Base-by-base conservation (phyloP, 1,139 yeast genomes). In the Torulaspora globosa region DNA sequence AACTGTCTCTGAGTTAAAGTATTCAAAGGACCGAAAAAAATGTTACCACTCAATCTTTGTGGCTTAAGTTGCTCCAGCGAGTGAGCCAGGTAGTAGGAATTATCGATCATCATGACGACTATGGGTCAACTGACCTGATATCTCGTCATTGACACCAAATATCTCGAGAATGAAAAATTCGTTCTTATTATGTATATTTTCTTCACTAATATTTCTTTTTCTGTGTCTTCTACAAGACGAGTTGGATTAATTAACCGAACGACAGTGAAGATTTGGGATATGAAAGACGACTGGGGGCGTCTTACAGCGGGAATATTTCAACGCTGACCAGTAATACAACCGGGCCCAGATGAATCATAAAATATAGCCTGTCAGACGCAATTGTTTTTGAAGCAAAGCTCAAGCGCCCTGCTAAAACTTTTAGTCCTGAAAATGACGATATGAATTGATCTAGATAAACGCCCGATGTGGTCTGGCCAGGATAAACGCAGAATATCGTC, bases 21-120 rank as follows among this genome's bases (percentile, higher is more conserved):
- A 50, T 66, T 62, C 30, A 68, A 44, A 3, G 71, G 69, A 3
- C 72, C 70, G 31, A 67, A 53, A 59, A 67, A 67, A 1, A 67
- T 55, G 40, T 60, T 61, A 26, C 57, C 56, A 19, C 65, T 57
- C 26, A 68, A 41, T 41, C 58, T 63, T 47, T 66, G 69, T 6
- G 70, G 67, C 31, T 44, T 50, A 30, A 55, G 47, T 39, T 55
- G 58, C 31, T 54, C 51, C 41, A 46, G 23, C 11, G 65, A 61
- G 34, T 56, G 54, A 11, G 65, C 34, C 18, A 42, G 28, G 30
- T 47, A 47, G 27, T 46, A 47, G 5, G 42, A 41, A 30, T 39
- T 44, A 24, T 46, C 46, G n/a, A 42, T 23, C 15, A 29, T 15
- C 49, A 46, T 46, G 8, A n/a, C 16, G 9, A 8, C 26, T 15